phyloP scores from a whole-genome alignment of 805 yeast genomes.

The Komagataella ulmi region DNA sequence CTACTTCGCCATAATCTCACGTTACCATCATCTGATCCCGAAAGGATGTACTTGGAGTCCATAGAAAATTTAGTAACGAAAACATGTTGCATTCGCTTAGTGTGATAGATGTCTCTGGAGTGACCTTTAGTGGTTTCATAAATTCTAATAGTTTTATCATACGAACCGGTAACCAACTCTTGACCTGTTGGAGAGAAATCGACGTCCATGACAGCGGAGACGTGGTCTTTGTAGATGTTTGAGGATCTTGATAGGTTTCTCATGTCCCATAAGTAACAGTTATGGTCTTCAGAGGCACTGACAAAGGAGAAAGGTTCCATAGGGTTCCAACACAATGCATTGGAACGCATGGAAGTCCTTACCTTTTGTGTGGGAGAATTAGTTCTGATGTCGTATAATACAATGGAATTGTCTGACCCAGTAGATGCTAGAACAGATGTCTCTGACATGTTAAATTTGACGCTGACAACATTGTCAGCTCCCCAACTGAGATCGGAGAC shows the following conservation, averaged over 20 bases:
- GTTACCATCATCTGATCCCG: conserved; percentile 95
- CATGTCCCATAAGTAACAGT: conserved; percentile 93
- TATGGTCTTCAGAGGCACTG: conserved; percentile 88
- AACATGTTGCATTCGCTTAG: conserved; percentile 95
- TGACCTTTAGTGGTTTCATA: conserved; percentile 73
- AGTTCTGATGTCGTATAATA: conserved; percentile 82
- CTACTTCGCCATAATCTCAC: conserved; percentile 85
- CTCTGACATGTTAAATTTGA: conserved; percentile 82
- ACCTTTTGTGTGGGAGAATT: conserved; percentile 87
- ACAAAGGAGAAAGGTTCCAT: conserved; percentile 94
- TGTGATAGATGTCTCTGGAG: conserved; percentile 89
- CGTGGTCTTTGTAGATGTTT: conserved; percentile 89
- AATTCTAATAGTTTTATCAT: conserved; percentile 84
- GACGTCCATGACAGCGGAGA: conserved; percentile 86
- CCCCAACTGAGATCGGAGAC: conserved; percentile 85
- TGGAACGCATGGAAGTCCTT: conserved; percentile 69
- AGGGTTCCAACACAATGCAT: conserved; percentile 91
- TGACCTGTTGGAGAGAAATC: conserved; percentile 97
- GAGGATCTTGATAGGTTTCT: conserved; percentile 71
- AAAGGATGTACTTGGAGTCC: conserved; percentile 76
- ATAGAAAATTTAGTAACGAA: conserved; percentile 74
- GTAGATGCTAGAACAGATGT: conserved; percentile 81
- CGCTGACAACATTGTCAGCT: conserved; percentile 76
- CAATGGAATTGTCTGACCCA: conserved; percentile 83
- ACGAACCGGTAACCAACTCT: conserved; percentile 89